Conservation (phyloP, 371 early-diverging fungal genomes). For the Mortierella sp. region DNA sequence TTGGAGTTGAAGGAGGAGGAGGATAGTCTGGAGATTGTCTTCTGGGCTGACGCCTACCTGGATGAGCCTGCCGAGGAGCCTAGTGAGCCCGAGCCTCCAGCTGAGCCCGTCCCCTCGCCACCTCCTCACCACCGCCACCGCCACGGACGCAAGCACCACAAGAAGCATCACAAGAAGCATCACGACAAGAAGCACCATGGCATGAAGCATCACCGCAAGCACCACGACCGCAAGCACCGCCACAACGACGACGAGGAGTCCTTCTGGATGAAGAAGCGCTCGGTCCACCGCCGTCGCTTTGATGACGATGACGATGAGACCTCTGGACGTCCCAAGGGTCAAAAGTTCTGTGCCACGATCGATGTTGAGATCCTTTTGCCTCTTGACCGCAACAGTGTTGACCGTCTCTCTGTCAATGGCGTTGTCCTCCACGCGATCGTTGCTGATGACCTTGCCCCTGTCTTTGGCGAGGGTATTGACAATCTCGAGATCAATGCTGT, state of each 20-base stretch:
- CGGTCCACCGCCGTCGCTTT: background rate
- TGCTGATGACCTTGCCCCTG: slow-evolving; percentile 1
- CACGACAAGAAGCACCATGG: slow-evolving; percentile 12
- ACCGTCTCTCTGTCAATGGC: slow-evolving; percentile 20
- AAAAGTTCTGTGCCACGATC: slow-evolving; percentile 25
- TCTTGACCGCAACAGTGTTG: background rate
- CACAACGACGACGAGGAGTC: slow-evolving; percentile 11
- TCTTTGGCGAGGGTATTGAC: slow-evolving; percentile 16
- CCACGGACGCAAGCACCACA: slow-evolving; percentile 19
- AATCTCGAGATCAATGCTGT: slow-evolving; percentile 12
- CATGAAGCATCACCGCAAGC: slow-evolving; percentile 29
- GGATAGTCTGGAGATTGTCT: slow-evolving; percentile 14
- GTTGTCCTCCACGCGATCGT: slow-evolving; percentile 8
- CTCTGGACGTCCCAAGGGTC: background rate
- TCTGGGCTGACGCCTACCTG: slow-evolving; percentile 41
- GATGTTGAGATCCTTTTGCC: slow-evolving; percentile 34
- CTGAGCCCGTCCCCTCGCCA: background rate
- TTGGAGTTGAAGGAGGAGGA: slow-evolving; percentile 19
- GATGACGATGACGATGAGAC: background rate
- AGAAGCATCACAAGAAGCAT: slow-evolving; percentile 16
- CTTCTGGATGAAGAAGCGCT: slow-evolving; percentile 9
- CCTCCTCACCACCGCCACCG: slow-evolving; percentile 17
- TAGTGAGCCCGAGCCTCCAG: background rate
- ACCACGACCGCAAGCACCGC: slow-evolving; percentile 21
- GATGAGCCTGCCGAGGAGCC: background rate